phyloP scores from a whole-genome alignment of 345 rosid species.

The Citrus maxima region DNA sequence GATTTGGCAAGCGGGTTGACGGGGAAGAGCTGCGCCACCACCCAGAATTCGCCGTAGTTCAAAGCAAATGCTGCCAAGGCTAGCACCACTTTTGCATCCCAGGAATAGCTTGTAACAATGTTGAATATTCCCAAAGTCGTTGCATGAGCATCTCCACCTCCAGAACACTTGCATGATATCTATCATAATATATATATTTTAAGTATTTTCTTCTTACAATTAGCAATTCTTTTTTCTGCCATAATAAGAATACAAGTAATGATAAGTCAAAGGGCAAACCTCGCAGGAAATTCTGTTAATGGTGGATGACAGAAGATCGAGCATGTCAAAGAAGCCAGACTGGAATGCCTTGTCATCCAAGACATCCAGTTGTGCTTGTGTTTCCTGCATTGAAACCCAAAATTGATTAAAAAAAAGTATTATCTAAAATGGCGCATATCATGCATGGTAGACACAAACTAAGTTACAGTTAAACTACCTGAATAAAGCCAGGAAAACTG shows the following conservation, averaged over 20 bases:
- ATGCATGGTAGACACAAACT: neutral
- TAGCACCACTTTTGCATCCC: constrained; percentile 63
- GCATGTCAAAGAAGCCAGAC: constrained; percentile 30
- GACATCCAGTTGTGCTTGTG: constrained; percentile 21
- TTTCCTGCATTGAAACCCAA: constrained; percentile 21
- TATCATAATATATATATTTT: neutral
- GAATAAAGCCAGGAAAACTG: constrained; percentile 6
- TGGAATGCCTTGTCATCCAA: constrained; percentile 36
- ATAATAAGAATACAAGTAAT: neutral
- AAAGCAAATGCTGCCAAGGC: constrained; percentile 54
- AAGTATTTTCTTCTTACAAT: neutral
- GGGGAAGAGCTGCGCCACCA: constrained; percentile 44
- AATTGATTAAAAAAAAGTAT: neutral
- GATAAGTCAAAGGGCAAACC: constrained; percentile 27
- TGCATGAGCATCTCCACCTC: constrained; percentile 46
- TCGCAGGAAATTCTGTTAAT: constrained; percentile 55
- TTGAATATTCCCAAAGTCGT: constrained; percentile 39
- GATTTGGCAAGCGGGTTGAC: constrained; percentile 57
- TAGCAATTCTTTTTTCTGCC: neutral
- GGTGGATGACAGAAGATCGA: constrained; percentile 36
- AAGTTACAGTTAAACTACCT: constrained; percentile 9
- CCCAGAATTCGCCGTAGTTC: constrained; percentile 59
- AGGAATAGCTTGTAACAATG: constrained; percentile 34
- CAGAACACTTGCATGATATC: constrained; percentile 46
- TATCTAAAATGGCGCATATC: neutral